Evolutionary conservation across 129 eudicot species (phyloP), one percentile per base, ranked within the genome.

Genomic region (Solidago caesia): DNA sequence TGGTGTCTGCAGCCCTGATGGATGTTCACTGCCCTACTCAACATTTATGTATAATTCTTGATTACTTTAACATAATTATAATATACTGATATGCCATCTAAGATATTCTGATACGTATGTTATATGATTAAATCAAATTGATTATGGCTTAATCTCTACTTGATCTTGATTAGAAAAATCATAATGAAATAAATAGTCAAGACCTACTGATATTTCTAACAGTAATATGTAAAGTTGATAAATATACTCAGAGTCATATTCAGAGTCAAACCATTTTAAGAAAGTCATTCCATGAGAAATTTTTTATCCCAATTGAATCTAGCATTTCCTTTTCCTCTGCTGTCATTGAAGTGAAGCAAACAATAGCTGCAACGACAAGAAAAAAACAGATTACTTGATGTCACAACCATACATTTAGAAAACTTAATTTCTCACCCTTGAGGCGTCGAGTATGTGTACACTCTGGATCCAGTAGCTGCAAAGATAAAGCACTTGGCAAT

Each of bases 401-500:
- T 6, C 49, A 39, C 49, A 64, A 14, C 49, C 27, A 9, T 49
- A 52, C 29, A 61, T 29, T 67, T 68, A 29, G 9, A 16, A 76
- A 44, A 8, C 5, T 63, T 9, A 29, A 10, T 61, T 27, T 66
- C 94, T 85, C 67, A 88, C 99, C 42, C 87, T 94, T 91, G n/a
- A 94, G 87, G 75, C 96, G 83, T 69, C 55, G 68, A 71, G 89
- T 87, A 77, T 88, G 89, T 45, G 89, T 77, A 81, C 99, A 94
- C 63, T 88, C 96, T 4, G 96, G 88, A 80, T 84, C 77, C 68
- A 94, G 53, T 49, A 94, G 76, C 99, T 94, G 93, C 80, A 75
- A 77, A 71, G 21, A 56, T 33, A 71, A 64, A 67, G 6, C 13
- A 33, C 47, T 42, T 63, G 64, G n/a, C 26, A n/a, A 39, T 64